A percentile compares a stretch with the other conserved stretches of the same genome.
Evolutionary conservation across 2,329 filamentous ascomycete genomes (phyloP).

Genomic region (Bimuria novae-zelandiae): DNA sequence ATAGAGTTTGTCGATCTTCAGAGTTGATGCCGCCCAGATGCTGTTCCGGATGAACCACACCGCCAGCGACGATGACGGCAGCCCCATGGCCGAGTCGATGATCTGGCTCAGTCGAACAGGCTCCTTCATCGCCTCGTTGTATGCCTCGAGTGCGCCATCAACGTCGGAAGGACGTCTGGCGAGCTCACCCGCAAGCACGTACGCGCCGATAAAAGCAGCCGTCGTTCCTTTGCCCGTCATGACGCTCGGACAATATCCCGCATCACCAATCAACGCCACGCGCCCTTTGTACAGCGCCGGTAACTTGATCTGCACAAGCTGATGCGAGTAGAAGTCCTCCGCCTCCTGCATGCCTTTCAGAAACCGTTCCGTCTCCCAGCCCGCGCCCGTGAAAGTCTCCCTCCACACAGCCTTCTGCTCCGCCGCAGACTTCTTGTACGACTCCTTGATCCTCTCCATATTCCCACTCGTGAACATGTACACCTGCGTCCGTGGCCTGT

Average conservation of each 20-base stretch:
- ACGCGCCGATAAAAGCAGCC: constrained; percentile 41
- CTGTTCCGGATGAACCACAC: constrained; percentile 40
- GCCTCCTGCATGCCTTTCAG: constrained; percentile 46
- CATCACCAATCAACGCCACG: constrained; percentile 42
- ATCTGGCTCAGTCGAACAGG: constrained; percentile 27
- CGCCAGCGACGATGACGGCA: constrained; percentile 38
- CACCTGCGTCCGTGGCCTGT: constrained; percentile 43
- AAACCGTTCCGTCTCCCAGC: constrained; percentile 51
- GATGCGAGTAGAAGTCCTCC: constrained; percentile 53
- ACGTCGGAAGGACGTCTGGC: constrained; percentile 17
- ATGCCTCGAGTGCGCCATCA: constrained; percentile 24
- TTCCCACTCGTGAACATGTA: constrained; percentile 42
- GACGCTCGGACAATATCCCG: constrained; percentile 38
- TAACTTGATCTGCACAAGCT: constrained; percentile 52
- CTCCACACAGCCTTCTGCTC: constrained; percentile 48
- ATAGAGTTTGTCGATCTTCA: constrained; percentile 44
- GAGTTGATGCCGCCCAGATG: constrained; percentile 33
- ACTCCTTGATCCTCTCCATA: constrained; percentile 28
- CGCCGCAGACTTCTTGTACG: constrained; percentile 16
- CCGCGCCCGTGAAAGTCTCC: constrained; percentile 48
- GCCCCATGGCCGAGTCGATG: constrained; percentile 8
- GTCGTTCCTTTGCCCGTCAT: constrained; percentile 23
- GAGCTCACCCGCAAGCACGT: constrained; percentile 43
- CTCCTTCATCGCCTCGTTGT: constrained; percentile 23
- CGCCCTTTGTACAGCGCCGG: constrained; percentile 46